Evolutionary conservation across 139 green algal species (phyloP).

Genomic region (Chlorella sp.): DNA sequence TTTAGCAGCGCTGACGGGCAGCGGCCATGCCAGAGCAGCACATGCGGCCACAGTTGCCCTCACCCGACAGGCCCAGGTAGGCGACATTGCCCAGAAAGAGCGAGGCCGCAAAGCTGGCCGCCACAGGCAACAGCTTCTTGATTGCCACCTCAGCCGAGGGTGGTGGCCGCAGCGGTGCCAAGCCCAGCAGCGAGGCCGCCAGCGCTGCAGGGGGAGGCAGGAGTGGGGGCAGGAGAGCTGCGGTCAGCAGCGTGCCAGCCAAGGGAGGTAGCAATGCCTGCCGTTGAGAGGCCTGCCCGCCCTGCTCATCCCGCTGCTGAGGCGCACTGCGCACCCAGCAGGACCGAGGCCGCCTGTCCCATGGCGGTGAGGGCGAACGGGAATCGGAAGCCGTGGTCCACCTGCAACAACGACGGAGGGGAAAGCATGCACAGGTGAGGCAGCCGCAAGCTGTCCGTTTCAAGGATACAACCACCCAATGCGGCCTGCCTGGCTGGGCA

Average conservation of each 20-base stretch:
- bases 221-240: neutral
- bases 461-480: too few relatives aligned
- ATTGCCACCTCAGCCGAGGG: neutral
- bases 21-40: too few relatives aligned
- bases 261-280: too few relatives aligned
- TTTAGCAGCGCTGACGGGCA: neutral
- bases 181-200: neutral
- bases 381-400: conserved; percentile 34
- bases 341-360: conserved; percentile 8
- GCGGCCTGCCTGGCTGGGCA: too few relatives aligned
- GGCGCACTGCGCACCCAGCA: neutral
- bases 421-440: too few relatives aligned
- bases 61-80: conserved; percentile 53
- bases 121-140: conserved; percentile 35
- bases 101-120: conserved; percentile 34
- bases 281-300: neutral
- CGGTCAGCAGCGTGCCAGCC: too few relatives aligned
- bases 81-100: conserved; percentile 55
- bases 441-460: too few relatives aligned
- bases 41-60: too few relatives aligned
- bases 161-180: conserved; percentile 13
- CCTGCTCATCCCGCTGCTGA: neutral
- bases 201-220: neutral
- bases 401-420: too few relatives aligned
- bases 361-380: conserved; percentile 36